Conservation (phyloP, 257 asterid species). For the Nicotiana noctiflora region DNA sequence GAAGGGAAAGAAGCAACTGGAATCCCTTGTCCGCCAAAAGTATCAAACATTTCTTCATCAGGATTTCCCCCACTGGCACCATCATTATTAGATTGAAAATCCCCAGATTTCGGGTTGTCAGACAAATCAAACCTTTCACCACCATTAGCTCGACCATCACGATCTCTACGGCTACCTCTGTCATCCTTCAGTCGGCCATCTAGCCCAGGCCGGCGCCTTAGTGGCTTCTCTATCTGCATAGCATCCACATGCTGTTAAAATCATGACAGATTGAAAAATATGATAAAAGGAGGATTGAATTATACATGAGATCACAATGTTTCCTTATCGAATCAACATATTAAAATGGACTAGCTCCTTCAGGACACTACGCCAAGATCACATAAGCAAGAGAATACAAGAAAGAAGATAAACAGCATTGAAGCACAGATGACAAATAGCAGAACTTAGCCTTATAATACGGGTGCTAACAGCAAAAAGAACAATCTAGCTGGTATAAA, state of each 20-base stretch:
- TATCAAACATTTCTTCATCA: constrained; percentile 77
- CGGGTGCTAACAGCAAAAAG: background rate
- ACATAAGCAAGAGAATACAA: background rate
- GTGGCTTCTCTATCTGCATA: constrained; percentile 75
- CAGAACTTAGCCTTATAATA: background rate
- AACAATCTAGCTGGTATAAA: background rate
- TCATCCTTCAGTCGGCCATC: constrained; percentile 74
- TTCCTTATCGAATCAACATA: background rate
- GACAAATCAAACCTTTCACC: constrained; percentile 66
- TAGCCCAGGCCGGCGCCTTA: constrained; percentile 60
- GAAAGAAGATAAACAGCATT: background rate
- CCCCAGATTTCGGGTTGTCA: constrained; percentile 59
- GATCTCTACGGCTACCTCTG: constrained; percentile 69
- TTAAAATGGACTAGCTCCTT: background rate
- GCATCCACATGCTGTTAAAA: background rate
- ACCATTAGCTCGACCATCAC: constrained; percentile 53
- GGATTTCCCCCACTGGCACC: constrained; percentile 51
- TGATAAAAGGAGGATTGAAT: background rate
- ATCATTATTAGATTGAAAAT: constrained; percentile 48
- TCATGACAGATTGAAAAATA: background rate
- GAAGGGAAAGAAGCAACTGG: constrained; percentile 69
- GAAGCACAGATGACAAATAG: background rate
- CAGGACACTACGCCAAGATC: background rate
- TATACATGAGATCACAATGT: background rate
- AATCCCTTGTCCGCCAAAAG: constrained; percentile 75